Percentiles rank a stretch among this genome's conserved stretches.
Conservation (phyloP, 108 stramenopile genomes). For the Skeletonema tropicum region DNA sequence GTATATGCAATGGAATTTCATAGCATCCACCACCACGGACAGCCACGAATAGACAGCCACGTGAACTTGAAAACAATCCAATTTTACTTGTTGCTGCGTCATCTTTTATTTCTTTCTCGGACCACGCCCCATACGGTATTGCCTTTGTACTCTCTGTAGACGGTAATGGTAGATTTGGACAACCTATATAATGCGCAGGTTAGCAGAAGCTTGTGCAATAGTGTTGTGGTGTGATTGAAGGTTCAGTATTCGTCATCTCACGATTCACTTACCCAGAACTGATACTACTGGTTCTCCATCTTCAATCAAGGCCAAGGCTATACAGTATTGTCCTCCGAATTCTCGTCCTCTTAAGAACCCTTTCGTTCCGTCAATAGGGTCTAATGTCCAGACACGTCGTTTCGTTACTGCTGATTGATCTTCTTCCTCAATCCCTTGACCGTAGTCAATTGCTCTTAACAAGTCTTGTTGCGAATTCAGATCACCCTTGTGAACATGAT, state of each 20-base stretch:
- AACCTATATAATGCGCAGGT: conserved; percentile 47
- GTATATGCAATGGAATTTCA: conserved; percentile 49
- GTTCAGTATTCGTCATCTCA: too few species aligned
- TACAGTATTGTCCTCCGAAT: conserved; percentile 71
- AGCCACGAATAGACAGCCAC: conserved; percentile 84
- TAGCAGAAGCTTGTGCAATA: too few species aligned
- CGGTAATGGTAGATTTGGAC: conserved; percentile 69
- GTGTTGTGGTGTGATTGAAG: too few species aligned
- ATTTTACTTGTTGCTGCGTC: background rate
- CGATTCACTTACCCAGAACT: conserved; percentile 17
- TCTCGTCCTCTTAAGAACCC: conserved; percentile 78
- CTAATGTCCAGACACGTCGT: conserved; percentile 73
- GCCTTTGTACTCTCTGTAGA: conserved; percentile 6
- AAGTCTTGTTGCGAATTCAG: conserved; percentile 28
- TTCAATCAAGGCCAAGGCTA: conserved; percentile 73
- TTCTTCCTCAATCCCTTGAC: conserved; percentile 20
- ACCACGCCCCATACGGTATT: conserved; percentile 41
- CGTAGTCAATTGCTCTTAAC: conserved; percentile 51
- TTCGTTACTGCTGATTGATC: background rate
- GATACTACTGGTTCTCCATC: conserved; percentile 72
- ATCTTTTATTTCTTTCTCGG: conserved; percentile 36
- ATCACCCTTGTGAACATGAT: conserved; percentile 8
- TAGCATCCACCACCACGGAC: conserved; percentile 73
- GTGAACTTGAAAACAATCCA: conserved; percentile 24
- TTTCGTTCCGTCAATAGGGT: conserved; percentile 94